Evolutionary conservation across 2,329 filamentous ascomycete genomes (phyloP).

Genomic region (Orbilia quercus): DNA sequence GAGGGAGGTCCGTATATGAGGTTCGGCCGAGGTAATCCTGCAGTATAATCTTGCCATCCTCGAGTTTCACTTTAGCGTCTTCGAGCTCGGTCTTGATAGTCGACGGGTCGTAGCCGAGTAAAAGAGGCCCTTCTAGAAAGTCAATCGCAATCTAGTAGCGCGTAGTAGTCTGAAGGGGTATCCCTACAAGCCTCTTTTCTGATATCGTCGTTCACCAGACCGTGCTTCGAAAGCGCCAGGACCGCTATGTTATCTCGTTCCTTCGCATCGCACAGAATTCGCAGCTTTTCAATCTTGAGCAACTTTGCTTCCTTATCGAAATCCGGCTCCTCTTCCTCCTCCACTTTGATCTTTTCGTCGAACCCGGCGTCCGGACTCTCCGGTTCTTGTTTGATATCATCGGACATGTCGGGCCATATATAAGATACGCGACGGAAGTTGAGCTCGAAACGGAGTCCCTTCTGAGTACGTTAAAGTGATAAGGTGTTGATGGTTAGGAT

Average conservation of each 20-base stretch:
- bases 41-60: constrained; percentile 24
- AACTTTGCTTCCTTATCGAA: constrained; percentile 41
- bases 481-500: too few species aligned
- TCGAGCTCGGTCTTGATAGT: constrained; percentile 49
- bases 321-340: constrained; percentile 58
- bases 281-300: constrained; percentile 58
- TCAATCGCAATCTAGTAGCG: constrained; percentile 2
- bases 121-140: constrained; percentile 58
- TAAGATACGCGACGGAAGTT: too few species aligned
- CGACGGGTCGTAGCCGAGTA: constrained; percentile 64
- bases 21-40: constrained; percentile 55
- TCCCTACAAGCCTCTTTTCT: constrained; percentile 59
- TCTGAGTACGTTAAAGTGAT: too few species aligned
- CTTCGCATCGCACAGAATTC: constrained; percentile 55
- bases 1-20: constrained; percentile 67
- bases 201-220: constrained; percentile 59
- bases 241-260: constrained; percentile 57
- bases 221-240: constrained; percentile 58
- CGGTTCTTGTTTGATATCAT: constrained; percentile 55
- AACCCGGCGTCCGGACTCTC: constrained; percentile 10
- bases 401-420: constrained; percentile 38
- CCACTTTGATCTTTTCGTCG: constrained; percentile 34
- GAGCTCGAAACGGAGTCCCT: too few species aligned
- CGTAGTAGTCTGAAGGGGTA: background rate
- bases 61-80: constrained; percentile 57